A percentile compares a stretch with the other conserved stretches of the same genome.
Evolutionary conservation across 2,329 filamentous ascomycete species (phyloP).

Genomic region (Aspergillus quadrilineatus): DNA sequence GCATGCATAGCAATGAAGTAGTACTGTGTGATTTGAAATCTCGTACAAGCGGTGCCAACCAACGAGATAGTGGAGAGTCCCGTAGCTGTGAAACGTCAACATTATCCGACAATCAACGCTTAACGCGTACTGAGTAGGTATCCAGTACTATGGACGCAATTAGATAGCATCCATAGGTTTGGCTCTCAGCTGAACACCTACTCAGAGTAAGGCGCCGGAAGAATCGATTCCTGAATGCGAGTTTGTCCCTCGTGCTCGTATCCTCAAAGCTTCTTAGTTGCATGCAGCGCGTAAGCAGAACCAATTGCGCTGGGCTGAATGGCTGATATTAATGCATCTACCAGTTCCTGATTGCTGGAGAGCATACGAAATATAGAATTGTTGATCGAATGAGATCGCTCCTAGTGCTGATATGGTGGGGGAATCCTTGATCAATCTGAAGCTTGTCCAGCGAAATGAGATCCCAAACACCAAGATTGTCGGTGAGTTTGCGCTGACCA

Average conservation of each 20-base stretch:
- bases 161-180: background rate
- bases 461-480: constrained; percentile 13
- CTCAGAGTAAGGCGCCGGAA: background rate
- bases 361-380: background rate
- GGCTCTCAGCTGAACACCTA: background rate
- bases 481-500: constrained; percentile 2
- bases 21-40: background rate
- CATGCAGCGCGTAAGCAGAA: background rate
- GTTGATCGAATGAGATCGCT: constrained; percentile 9
- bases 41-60: background rate
- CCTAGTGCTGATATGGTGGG: constrained; percentile 14
- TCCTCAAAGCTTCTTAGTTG: background rate
- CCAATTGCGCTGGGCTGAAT: background rate
- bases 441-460: constrained; percentile 21
- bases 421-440: constrained; percentile 22
- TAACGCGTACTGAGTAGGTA: background rate
- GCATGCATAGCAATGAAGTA: background rate
- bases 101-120: background rate
- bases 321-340: constrained; percentile 1
- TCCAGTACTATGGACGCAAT: background rate
- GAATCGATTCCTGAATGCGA: background rate
- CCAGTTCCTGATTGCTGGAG: constrained; percentile 9
- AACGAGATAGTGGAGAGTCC: background rate
- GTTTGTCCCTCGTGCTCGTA: background rate
- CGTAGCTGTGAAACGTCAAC: constrained; percentile 4